These are phyloP conservation scores for Diaporthe longicolla DNA, from an alignment of 2,329 filamentous ascomycete species.

Conservation along the genomic window DNA sequence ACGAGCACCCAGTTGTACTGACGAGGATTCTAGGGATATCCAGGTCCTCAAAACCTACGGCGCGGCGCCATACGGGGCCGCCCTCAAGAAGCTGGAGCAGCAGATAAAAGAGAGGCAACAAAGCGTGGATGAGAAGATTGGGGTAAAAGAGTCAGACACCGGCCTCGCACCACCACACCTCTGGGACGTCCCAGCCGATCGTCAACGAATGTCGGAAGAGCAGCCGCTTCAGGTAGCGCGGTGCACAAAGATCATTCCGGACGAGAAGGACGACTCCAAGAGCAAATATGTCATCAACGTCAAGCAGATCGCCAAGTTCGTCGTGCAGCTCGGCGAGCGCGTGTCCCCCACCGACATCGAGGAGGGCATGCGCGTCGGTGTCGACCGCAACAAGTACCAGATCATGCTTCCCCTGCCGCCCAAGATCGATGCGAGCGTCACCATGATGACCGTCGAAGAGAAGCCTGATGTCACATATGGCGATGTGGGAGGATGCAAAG, in stretches of 20 bases:
- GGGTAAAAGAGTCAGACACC: constrained; percentile 96
- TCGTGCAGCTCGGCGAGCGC: constrained; percentile 96
- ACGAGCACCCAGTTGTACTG: constrained; percentile 29
- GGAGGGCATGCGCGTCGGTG: constrained; percentile 98
- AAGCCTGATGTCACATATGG: constrained; percentile 99
- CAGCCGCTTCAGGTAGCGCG: constrained; percentile 97
- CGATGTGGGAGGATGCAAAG: constrained; percentile 98
- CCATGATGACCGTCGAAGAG: constrained; percentile 99
- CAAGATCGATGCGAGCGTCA: constrained; percentile 98
- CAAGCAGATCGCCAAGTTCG: constrained; percentile 99
- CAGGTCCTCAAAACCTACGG: constrained; percentile 99
- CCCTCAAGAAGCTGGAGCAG: constrained; percentile 97
- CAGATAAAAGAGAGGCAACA: constrained; percentile 99
- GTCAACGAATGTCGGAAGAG: constrained; percentile 98
- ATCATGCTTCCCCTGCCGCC: constrained; percentile 96
- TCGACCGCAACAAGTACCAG: constrained; percentile 99
- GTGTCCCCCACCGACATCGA: constrained; percentile 99
- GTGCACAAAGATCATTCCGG: constrained; percentile 99
- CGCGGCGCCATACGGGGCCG: constrained; percentile 92
- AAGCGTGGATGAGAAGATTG: constrained; percentile 99
- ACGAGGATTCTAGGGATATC: constrained; percentile 79
- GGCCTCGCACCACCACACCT: constrained; percentile 97
- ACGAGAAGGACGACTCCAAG: constrained; percentile 96
- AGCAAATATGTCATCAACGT: constrained; percentile 99
- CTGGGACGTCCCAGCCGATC: constrained; percentile 98